Evolutionary conservation across 495 filamentous ascomycete genomes (phyloP), one percentile per base, ranked within the genome.

Genomic region (Penicillium longicatenatum): DNA sequence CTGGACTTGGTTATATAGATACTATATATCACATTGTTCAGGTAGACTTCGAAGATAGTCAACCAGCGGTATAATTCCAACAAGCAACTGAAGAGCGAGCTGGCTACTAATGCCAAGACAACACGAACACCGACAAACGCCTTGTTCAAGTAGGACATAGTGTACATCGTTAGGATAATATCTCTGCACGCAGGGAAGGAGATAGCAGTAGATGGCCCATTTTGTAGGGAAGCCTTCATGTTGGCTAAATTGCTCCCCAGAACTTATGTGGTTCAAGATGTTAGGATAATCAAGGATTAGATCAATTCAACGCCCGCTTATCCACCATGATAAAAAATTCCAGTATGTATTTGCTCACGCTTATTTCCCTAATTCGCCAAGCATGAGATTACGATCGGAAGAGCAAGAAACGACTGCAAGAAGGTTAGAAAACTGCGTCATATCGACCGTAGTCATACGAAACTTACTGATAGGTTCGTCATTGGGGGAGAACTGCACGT

Each of bases 401-500:
- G 91, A 94, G 35, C 84, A 90, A 47, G 92, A 93, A 39, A 95
- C 81, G 70, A 96, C 92, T 93, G 65, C 61, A n/a, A 47, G 60
- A 75, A 39, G 1, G 48, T 67, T 64, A 61, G 60, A 61, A 60
- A 19, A 53, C 14, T 30, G n/a, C 31, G 12, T 43, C 21, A 26
- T 14, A 53, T 21, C 4, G 5, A 11, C 22, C 22, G 43, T 22
- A 56, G 9, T 30, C 50, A 6, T 24, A 55, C 17, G 20, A 19
- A 19, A 89, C 93, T 86, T 81, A 97, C 93, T 86, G 48, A 98
- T 88, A 43, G 93, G 91, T 60, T 96, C 93, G 42, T 85, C 85
- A 43, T 78, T 77, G 2, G 94, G 92, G 33, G 89, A 89, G 67
- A 99, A 93, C 61, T 92, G 86, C 52, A 93, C 93, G 70, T 93